Evolutionary conservation across 2,329 filamentous ascomycete species (phyloP).

Genomic region (Phialophora chinensis): DNA sequence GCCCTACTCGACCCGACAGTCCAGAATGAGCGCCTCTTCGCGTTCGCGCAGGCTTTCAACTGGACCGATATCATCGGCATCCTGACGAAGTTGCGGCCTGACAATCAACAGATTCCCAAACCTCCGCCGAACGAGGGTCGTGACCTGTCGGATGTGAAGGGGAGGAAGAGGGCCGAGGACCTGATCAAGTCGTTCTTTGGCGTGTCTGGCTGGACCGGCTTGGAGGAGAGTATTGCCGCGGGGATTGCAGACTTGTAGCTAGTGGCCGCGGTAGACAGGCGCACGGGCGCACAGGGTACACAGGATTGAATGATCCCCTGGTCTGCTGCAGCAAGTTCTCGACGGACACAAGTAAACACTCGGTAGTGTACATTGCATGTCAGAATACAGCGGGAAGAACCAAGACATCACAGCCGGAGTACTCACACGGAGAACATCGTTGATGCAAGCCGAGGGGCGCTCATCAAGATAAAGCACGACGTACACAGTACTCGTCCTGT

Average conservation of each 20-base stretch:
- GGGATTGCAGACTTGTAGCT: slow-evolving; percentile 10
- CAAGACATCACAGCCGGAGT: too few relatives aligned
- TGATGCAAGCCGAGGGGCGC: too few relatives aligned
- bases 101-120: slow-evolving; percentile 33
- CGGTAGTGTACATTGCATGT: too few relatives aligned
- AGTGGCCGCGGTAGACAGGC: too few relatives aligned
- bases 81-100: slow-evolving; percentile 49
- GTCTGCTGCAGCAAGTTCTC: too few relatives aligned
- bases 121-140: slow-evolving; percentile 21
- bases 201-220: slow-evolving; percentile 22
- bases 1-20: slow-evolving; percentile 56
- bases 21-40: slow-evolving; percentile 60
- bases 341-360: too few relatives aligned
- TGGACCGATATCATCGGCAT: slow-evolving; percentile 52
- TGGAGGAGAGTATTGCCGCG: slow-evolving; percentile 25
- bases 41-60: slow-evolving; percentile 55
- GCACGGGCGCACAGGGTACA: too few relatives aligned
- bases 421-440: too few relatives aligned
- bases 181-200: slow-evolving; percentile 30
- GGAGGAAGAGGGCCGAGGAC: slow-evolving; percentile 21
- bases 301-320: too few relatives aligned
- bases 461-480: too few relatives aligned
- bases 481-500: too few relatives aligned
- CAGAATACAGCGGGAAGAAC: too few relatives aligned
- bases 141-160: slow-evolving; percentile 18